Conservation (phyloP, 345 rosid genomes). For the Citrus maxima region DNA sequence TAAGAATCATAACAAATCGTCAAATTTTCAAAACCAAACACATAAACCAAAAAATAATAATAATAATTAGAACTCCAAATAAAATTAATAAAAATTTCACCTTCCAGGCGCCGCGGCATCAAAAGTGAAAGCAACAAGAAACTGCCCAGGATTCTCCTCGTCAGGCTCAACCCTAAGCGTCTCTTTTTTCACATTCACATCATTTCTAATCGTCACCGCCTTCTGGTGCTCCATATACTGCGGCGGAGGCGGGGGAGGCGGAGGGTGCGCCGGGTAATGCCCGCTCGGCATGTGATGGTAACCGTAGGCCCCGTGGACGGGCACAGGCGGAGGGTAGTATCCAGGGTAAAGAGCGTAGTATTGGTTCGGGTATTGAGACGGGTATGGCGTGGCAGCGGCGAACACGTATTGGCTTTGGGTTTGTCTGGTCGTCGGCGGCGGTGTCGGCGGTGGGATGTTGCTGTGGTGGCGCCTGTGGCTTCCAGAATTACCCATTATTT, state of each 20-base stretch:
- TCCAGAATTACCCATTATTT: constrained; percentile 8
- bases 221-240: constrained; percentile 45
- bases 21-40: not conserved
- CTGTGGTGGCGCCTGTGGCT: constrained; percentile 26
- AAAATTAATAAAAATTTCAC: constrained; percentile 16
- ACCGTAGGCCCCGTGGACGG: constrained; percentile 17
- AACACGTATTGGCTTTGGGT: constrained; percentile 35
- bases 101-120: constrained; percentile 54
- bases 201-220: constrained; percentile 48
- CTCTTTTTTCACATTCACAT: constrained; percentile 53
- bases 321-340: constrained; percentile 22
- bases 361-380: constrained; percentile 35
- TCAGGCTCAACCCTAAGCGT: constrained; percentile 36
- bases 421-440: constrained; percentile 18
- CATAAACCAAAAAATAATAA: too few species aligned
- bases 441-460: constrained; percentile 17
- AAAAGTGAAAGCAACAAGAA: constrained; percentile 41
- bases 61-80: not conserved
- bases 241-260: constrained; percentile 22
- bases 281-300: constrained; percentile 31
- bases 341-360: constrained; percentile 21
- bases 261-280: constrained; percentile 15
- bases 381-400: constrained; percentile 41
- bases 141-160: constrained; percentile 38
- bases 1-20: not conserved